Evolutionary conservation across 2,329 filamentous ascomycete species (phyloP).

Genomic region (Hansfordia pulvinata): DNA sequence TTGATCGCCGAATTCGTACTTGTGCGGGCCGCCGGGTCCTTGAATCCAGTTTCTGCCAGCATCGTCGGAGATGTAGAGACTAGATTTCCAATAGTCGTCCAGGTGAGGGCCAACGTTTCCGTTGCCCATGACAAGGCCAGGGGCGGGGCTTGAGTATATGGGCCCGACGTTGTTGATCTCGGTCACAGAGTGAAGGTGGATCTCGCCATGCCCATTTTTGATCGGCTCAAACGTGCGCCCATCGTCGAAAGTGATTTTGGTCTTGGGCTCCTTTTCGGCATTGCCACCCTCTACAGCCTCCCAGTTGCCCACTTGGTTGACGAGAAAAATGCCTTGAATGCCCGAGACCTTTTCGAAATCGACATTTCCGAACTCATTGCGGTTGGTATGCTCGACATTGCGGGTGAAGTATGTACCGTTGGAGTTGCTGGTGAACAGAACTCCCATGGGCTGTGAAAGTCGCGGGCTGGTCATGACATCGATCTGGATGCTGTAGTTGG

Average conservation of each 20-base stretch:
- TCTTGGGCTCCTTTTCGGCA: slow-evolving; percentile 54
- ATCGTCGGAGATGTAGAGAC: slow-evolving; percentile 81
- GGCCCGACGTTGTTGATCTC: slow-evolving; percentile 69
- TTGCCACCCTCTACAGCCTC: slow-evolving; percentile 51
- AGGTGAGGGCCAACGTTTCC: slow-evolving; percentile 77
- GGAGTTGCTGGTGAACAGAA: slow-evolving; percentile 89
- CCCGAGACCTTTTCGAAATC: slow-evolving; percentile 91
- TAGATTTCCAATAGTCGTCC: slow-evolving; percentile 55
- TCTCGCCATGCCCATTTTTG: slow-evolving; percentile 48
- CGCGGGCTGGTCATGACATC: slow-evolving; percentile 66
- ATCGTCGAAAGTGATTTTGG: slow-evolving; percentile 89
- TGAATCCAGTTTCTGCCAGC: slow-evolving; percentile 76
- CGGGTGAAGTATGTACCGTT: slow-evolving; percentile 93
- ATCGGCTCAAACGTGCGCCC: slow-evolving; percentile 72
- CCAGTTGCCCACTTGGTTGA: slow-evolving; percentile 83
- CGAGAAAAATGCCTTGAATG: slow-evolving; percentile 83
- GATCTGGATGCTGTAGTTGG: slow-evolving; percentile 94
- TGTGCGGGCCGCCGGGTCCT: slow-evolving; percentile 68
- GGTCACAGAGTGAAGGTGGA: slow-evolving; percentile 90
- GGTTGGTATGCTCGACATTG: slow-evolving; percentile 87
- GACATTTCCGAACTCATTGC: slow-evolving; percentile 60
- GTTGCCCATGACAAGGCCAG: slow-evolving; percentile 85
- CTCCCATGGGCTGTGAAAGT: slow-evolving; percentile 61
- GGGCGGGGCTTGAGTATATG: slow-evolving; percentile 86
- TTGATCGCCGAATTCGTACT: slow-evolving; percentile 92